phyloP scores from a whole-genome alignment of 2,329 filamentous ascomycete genomes.

The Neofusicoccum umdonicola region DNA sequence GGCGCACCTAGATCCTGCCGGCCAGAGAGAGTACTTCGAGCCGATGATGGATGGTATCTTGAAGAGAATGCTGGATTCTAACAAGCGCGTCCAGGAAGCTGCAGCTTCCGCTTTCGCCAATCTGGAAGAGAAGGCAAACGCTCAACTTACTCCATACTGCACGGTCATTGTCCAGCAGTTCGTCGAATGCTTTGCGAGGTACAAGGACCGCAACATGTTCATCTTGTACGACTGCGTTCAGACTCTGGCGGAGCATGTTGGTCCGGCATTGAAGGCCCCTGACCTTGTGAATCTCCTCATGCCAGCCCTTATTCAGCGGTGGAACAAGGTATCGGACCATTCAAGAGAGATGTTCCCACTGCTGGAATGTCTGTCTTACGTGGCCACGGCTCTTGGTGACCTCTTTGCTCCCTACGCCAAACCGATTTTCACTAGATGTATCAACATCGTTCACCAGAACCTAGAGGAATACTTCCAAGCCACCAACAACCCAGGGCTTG shows the following conservation, averaged over 20 bases:
- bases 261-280: constrained; percentile 73
- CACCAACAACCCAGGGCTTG: constrained; percentile 64
- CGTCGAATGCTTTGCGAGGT: constrained; percentile 85
- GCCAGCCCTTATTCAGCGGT: constrained; percentile 86
- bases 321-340: constrained; percentile 82
- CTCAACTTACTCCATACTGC: constrained; percentile 78
- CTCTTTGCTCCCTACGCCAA: constrained; percentile 81
- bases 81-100: constrained; percentile 97
- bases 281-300: constrained; percentile 83
- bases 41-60: constrained; percentile 97
- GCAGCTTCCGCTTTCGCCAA: constrained; percentile 95
- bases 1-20: constrained; percentile 65
- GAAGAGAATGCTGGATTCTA: constrained; percentile 89
- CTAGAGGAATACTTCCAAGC: constrained; percentile 76
- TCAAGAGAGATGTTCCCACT: constrained; percentile 92
- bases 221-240: constrained; percentile 98
- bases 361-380: constrained; percentile 93
- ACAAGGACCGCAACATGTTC: constrained; percentile 99
- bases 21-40: constrained; percentile 78
- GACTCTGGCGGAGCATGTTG: constrained; percentile 89
- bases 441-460: constrained; percentile 88
- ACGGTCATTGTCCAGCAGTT: constrained; percentile 89
- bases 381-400: constrained; percentile 79
- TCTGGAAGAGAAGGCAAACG: constrained; percentile 88
- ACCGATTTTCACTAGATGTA: constrained; percentile 83